Evolutionary conservation across 805 yeast species (phyloP).

Genomic region (Myxozyma monticola): DNA sequence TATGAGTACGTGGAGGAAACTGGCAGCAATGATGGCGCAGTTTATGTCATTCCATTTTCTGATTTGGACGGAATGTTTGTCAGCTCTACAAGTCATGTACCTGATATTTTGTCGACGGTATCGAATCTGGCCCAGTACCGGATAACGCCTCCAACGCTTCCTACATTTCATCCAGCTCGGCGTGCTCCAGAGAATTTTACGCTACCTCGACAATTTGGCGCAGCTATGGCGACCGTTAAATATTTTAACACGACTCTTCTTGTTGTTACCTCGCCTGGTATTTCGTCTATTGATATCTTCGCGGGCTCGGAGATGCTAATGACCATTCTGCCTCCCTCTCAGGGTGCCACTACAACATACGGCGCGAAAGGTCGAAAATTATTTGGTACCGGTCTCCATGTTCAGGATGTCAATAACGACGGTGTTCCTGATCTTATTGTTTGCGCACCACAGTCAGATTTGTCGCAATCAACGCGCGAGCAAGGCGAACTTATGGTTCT

Average conservation of each 20-base stretch:
- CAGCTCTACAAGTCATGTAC: background rate
- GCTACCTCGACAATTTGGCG: slow-evolving; percentile 48
- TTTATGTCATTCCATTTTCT: slow-evolving; percentile 25
- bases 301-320: slow-evolving; percentile 21
- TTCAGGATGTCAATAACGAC: slow-evolving; percentile 43
- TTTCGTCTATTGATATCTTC: slow-evolving; percentile 45
- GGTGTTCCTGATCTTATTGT: slow-evolving; percentile 47
- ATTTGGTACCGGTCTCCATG: slow-evolving; percentile 42
- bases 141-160: slow-evolving; percentile 6
- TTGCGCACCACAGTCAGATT: slow-evolving; percentile 48
- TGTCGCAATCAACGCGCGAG: slow-evolving; percentile 41
- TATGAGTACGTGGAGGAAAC: slow-evolving; percentile 39
- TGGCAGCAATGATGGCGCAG: slow-evolving; percentile 19
- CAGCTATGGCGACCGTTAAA: slow-evolving; percentile 39
- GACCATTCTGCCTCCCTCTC: slow-evolving; percentile 36
- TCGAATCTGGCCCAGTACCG: slow-evolving; percentile 3
- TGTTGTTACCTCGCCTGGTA: slow-evolving; percentile 55
- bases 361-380: slow-evolving; percentile 49
- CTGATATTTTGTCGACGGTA: background rate
- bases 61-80: slow-evolving; percentile 22
- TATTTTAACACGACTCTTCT: slow-evolving; percentile 42
- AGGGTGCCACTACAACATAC: slow-evolving; percentile 35
- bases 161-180: background rate
- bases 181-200: slow-evolving; percentile 16
- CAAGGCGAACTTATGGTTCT: slow-evolving; percentile 26